phyloP scores from a whole-genome alignment of 2,329 filamentous ascomycete species.

The Rutstroemia sp. region DNA sequence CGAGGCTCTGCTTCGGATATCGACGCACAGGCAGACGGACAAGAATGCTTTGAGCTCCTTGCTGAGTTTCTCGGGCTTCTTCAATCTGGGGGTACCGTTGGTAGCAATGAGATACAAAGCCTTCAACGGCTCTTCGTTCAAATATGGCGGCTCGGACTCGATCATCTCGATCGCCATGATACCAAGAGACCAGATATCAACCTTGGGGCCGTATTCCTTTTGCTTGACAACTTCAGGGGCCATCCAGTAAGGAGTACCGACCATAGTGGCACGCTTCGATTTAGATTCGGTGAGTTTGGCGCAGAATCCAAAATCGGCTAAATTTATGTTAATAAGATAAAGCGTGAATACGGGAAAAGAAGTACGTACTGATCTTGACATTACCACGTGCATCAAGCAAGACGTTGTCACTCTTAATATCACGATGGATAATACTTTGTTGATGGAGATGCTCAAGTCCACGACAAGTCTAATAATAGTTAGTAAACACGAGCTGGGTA shows the following conservation, averaged over 20 bases:
- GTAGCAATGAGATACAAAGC: slow-evolving; percentile 95
- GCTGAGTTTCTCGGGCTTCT: slow-evolving; percentile 96
- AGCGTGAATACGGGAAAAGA: slow-evolving; percentile 43
- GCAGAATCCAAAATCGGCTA: slow-evolving; percentile 97
- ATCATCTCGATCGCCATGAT: slow-evolving; percentile 99
- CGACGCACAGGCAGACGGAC: slow-evolving; percentile 91
- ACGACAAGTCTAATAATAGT: slow-evolving; percentile 69
- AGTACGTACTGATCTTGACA: slow-evolving; percentile 96
- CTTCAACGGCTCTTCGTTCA: slow-evolving; percentile 88
- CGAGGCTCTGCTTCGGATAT: slow-evolving; percentile 89
- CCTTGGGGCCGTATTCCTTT: slow-evolving; percentile 96
- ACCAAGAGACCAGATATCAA: slow-evolving; percentile 96
- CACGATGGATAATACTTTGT: slow-evolving; percentile 95
- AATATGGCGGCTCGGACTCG: slow-evolving; percentile 92
- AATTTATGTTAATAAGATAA: slow-evolving; percentile 27
- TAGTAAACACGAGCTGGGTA: slow-evolving; percentile 9
- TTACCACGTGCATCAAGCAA: slow-evolving; percentile 87
- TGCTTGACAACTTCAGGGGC: slow-evolving; percentile 94
- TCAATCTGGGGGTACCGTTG: slow-evolving; percentile 89
- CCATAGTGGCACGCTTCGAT: slow-evolving; percentile 97
- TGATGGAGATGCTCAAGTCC: slow-evolving; percentile 93
- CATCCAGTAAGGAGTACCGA: slow-evolving; percentile 99
- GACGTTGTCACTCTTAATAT: slow-evolving; percentile 99
- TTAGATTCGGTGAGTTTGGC: slow-evolving; percentile 96
- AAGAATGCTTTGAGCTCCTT: slow-evolving; percentile 98